Evolutionary conservation across 495 filamentous ascomycete genomes (phyloP).

Genomic region (Lepidopterella palustris): DNA sequence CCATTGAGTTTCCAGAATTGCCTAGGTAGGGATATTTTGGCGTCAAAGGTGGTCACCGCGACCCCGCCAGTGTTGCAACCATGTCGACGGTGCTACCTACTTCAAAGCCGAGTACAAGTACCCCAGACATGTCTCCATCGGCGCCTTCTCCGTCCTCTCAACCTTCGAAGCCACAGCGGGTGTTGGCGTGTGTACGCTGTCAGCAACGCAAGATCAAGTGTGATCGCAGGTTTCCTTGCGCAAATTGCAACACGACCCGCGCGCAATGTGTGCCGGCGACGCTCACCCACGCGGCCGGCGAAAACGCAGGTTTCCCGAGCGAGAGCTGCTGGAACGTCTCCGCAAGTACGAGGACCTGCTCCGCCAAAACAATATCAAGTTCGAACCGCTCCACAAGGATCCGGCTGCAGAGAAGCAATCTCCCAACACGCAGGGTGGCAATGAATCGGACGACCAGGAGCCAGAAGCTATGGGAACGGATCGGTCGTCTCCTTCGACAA

Average conservation of each 20-base stretch:
- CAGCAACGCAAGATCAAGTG: slow-evolving; percentile 56
- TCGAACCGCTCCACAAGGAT: slow-evolving; percentile 46
- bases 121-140: not conserved
- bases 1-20: not conserved
- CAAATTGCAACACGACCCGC: slow-evolving; percentile 41
- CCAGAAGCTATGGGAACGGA: slow-evolving; percentile 13
- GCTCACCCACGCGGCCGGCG: slow-evolving; percentile 38
- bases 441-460: slow-evolving; percentile 32
- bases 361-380: slow-evolving; percentile 45
- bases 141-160: not conserved
- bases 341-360: slow-evolving; percentile 49
- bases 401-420: slow-evolving; percentile 17
- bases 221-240: slow-evolving; percentile 50
- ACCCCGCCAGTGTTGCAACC: not conserved
- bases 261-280: slow-evolving; percentile 46
- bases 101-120: not conserved
- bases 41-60: not conserved
- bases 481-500: slow-evolving; percentile 23
- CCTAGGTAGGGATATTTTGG: not conserved
- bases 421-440: slow-evolving; percentile 13
- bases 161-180: slow-evolving; percentile 37
- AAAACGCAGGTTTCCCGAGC: slow-evolving; percentile 48
- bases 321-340: slow-evolving; percentile 49
- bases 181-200: slow-evolving; percentile 52
- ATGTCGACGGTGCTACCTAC: not conserved